Evolutionary conservation across 768 basidiomycete species (phyloP).

Genomic region (Agaricus sinodeliciosus): DNA sequence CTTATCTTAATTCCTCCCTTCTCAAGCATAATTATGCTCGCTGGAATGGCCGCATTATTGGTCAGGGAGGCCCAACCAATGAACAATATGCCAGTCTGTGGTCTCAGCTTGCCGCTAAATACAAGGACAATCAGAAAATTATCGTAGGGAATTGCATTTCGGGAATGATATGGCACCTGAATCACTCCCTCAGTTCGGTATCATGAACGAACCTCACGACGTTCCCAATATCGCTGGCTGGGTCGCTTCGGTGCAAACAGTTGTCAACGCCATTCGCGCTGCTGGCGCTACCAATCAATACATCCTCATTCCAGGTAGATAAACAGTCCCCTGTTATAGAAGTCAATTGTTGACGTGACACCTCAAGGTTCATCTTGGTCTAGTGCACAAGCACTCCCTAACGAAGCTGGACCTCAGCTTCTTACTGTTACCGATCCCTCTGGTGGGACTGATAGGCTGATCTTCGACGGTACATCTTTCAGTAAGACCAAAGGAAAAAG

Average conservation of each 20-base stretch:
- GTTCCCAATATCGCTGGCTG: slow-evolving; percentile 34
- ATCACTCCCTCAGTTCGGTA: slow-evolving; percentile 16
- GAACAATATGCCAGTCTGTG: slow-evolving; percentile 45
- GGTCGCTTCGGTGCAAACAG: slow-evolving; percentile 44
- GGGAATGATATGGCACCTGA: slow-evolving; percentile 1
- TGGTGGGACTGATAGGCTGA: slow-evolving; percentile 33
- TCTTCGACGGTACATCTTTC: slow-evolving; percentile 35
- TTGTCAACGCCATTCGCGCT: slow-evolving; percentile 52
- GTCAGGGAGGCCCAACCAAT: slow-evolving; percentile 52
- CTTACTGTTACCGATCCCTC: slow-evolving; percentile 33
- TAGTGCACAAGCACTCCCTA: slow-evolving; percentile 27
- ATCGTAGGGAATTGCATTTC: slow-evolving; percentile 28
- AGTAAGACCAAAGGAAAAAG: background rate
- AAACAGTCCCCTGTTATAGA: background rate
- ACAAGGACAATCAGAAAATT: slow-evolving; percentile 31
- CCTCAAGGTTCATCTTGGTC: slow-evolving; percentile 22
- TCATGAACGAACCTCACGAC: slow-evolving; percentile 62
- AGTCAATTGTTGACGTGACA: background rate
- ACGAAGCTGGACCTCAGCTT: slow-evolving; percentile 40
- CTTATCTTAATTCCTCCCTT: background rate
- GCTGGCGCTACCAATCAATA: slow-evolving; percentile 48
- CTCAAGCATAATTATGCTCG: slow-evolving; percentile 51
- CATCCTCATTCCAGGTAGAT: slow-evolving; percentile 49
- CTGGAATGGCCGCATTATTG: slow-evolving; percentile 49
- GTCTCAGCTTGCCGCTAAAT: slow-evolving; percentile 44